Conservation (phyloP, 805 yeast species). For the Danielia reshetovae region DNA sequence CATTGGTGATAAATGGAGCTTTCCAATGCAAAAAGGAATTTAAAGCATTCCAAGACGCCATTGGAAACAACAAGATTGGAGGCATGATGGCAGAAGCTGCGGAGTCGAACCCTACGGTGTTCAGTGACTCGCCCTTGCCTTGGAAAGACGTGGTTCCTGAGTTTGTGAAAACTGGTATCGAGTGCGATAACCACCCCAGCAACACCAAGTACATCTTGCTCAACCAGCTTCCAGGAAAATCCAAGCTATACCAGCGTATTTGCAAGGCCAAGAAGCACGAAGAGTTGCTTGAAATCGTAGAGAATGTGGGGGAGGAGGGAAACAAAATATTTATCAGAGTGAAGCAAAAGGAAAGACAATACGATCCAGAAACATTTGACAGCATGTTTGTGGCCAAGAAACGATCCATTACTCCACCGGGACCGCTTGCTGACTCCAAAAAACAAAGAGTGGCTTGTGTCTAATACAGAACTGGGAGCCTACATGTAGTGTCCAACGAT, state of each 20-base stretch:
- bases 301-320: slow-evolving; percentile 31
- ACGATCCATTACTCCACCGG: too few relatives aligned
- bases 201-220: slow-evolving; percentile 80
- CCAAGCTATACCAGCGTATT: slow-evolving; percentile 53
- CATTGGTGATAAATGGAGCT: slow-evolving; percentile 82
- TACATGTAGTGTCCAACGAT: slow-evolving; percentile 1
- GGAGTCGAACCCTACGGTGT: slow-evolving; percentile 80
- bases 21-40: slow-evolving; percentile 55
- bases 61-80: slow-evolving; percentile 59
- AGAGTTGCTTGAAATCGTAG: slow-evolving; percentile 39
- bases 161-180: slow-evolving; percentile 49
- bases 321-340: slow-evolving; percentile 32
- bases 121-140: slow-evolving; percentile 40
- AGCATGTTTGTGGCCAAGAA: background rate
- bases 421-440: too few relatives aligned
- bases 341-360: slow-evolving; percentile 28
- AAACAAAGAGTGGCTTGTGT: too few relatives aligned
- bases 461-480: background rate
- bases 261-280: slow-evolving; percentile 53
- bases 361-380: slow-evolving; percentile 14
- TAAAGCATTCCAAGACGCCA: slow-evolving; percentile 44
- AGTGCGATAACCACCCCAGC: slow-evolving; percentile 53
- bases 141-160: slow-evolving; percentile 58
- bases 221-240: slow-evolving; percentile 76
- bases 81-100: slow-evolving; percentile 94